Evolutionary conservation across 2,329 filamentous ascomycete species (phyloP).

Genomic region (Diaporthe eres): DNA sequence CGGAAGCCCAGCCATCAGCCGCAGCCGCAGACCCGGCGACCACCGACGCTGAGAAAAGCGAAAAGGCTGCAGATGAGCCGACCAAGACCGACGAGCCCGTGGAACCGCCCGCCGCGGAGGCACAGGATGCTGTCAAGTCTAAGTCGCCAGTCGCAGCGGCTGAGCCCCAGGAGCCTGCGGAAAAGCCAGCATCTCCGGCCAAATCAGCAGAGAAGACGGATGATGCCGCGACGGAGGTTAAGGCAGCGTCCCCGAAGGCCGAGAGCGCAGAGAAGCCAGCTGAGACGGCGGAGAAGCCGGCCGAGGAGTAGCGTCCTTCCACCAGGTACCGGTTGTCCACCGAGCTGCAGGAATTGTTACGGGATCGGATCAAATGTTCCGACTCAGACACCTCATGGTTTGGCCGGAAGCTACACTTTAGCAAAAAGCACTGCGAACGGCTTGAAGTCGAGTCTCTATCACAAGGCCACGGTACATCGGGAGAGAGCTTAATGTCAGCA

Average conservation of each 20-base stretch:
- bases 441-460: background rate
- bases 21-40: slow-evolving; percentile 49
- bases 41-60: slow-evolving; percentile 41
- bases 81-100: slow-evolving; percentile 41
- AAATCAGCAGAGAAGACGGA: slow-evolving; percentile 23
- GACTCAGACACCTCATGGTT: no score
- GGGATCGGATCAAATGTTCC: background rate
- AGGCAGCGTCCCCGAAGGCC: slow-evolving; percentile 7
- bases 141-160: slow-evolving; percentile 21
- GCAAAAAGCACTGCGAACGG: background rate
- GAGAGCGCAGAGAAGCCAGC: slow-evolving; percentile 13
- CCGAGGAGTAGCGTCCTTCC: slow-evolving; percentile 1
- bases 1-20: slow-evolving; percentile 49
- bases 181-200: slow-evolving; percentile 41
- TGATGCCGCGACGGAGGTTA: slow-evolving; percentile 9
- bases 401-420: background rate
- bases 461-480: background rate
- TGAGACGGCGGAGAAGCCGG: background rate
- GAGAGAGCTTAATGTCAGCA: background rate
- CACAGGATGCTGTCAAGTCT: background rate
- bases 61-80: slow-evolving; percentile 40
- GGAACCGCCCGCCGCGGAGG: background rate
- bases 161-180: slow-evolving; percentile 43
- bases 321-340: no score
- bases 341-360: background rate